A percentile compares a stretch with the other conserved stretches of the same genome.
These are phyloP conservation scores for Scenedesmus sp. DNA, from an alignment of 163 green algal genomes.

Conservation along the genomic window DNA sequence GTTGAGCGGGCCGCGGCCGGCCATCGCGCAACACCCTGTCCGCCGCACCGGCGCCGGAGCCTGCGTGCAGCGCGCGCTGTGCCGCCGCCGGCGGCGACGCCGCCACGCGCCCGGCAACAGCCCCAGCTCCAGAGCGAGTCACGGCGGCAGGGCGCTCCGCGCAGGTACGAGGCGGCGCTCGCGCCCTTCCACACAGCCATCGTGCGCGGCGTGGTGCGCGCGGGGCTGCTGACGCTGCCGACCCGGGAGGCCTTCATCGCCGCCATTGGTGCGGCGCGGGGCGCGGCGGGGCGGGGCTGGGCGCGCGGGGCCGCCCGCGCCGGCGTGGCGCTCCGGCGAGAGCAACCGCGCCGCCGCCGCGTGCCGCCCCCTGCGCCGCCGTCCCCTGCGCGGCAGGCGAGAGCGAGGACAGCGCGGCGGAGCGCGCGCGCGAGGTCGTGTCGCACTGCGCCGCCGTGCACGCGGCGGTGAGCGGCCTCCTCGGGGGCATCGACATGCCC, in stretches of 20 bases:
- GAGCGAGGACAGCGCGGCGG: slow-evolving; percentile 25
- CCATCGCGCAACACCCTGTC: too few species aligned
- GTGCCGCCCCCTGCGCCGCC: neutral
- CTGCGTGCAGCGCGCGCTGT: too few species aligned
- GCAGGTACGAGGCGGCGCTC: slow-evolving; percentile 40
- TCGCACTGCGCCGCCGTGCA: slow-evolving; percentile 6
- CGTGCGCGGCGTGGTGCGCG: slow-evolving; percentile 37
- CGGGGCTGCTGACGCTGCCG: slow-evolving; percentile 41
- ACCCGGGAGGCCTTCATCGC: slow-evolving; percentile 38
- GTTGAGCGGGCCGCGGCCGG: too few species aligned
- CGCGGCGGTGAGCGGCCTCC: slow-evolving; percentile 5
- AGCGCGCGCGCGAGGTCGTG: slow-evolving; percentile 16
- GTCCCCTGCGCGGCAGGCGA: slow-evolving; percentile 5
- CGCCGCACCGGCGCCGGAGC: too few species aligned
- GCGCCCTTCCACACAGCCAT: slow-evolving; percentile 41
- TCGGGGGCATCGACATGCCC: slow-evolving; percentile 35
- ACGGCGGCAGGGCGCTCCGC: too few species aligned
- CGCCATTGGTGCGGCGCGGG: slow-evolving; percentile 19
- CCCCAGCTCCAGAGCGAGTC: too few species aligned
- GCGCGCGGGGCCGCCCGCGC: neutral
- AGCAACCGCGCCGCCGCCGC: neutral
- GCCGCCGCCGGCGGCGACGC: too few species aligned
- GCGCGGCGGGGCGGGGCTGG: neutral
- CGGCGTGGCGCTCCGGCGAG: neutral
- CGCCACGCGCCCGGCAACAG: too few species aligned